Conservation (phyloP, 139 green algal species). For the Auxenochlorella pyrenoidosa region DNA sequence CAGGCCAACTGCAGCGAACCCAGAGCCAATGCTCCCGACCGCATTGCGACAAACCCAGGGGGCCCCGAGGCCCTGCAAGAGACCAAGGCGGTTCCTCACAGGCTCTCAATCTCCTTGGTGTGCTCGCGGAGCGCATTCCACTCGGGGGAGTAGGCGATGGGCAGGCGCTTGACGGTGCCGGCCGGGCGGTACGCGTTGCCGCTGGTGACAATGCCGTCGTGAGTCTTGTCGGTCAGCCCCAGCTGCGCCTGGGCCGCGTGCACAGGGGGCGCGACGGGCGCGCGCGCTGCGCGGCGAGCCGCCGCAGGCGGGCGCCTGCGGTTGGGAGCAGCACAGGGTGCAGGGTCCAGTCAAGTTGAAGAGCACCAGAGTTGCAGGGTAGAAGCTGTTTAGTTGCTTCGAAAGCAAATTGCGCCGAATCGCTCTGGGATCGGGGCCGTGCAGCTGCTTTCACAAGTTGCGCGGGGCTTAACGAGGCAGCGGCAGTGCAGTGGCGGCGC, state of each 20-base stretch:
- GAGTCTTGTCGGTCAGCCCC: conserved; percentile 10
- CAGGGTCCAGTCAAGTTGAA: not conserved
- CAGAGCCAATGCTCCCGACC: too few relatives aligned
- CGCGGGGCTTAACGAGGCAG: too few relatives aligned
- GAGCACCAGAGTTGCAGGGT: not conserved
- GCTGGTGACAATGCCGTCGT: conserved; percentile 18
- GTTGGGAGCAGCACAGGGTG: not conserved
- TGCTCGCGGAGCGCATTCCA: conserved; percentile 88
- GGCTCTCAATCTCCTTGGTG: conserved; percentile 82
- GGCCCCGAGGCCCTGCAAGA: too few relatives aligned
- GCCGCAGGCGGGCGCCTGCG: conserved; percentile 7
- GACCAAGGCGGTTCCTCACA: conserved; percentile 58
- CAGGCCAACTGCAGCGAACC: too few relatives aligned
- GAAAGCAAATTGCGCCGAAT: too few relatives aligned
- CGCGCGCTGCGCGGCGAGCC: not conserved
- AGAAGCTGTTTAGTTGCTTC: too few relatives aligned
- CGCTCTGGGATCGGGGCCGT: too few relatives aligned
- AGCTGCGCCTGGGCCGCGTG: not conserved
- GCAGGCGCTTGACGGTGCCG: conserved; percentile 20
- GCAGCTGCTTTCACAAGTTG: too few relatives aligned
- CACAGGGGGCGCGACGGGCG: not conserved
- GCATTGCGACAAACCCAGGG: too few relatives aligned
- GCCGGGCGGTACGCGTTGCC: not conserved
- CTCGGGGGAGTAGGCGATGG: conserved; percentile 71
- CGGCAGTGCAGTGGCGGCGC: too few relatives aligned